Evolutionary conservation across 2,329 filamentous ascomycete genomes (phyloP).

Genomic region (Diaporthe sp.): DNA sequence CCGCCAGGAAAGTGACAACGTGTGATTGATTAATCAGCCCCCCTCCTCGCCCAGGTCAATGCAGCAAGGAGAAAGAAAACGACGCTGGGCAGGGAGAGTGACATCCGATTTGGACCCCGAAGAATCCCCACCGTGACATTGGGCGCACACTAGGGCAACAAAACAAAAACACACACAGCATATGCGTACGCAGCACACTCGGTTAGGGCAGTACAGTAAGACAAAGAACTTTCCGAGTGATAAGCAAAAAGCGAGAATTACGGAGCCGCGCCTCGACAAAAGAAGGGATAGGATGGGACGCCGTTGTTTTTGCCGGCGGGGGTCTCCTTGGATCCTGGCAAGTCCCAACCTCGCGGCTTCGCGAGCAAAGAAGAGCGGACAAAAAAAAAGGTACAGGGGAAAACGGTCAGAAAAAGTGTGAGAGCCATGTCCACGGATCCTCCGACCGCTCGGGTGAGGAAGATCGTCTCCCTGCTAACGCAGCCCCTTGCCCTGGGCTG

Average conservation of each 20-base stretch:
- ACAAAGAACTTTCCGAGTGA: not conserved
- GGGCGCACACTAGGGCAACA: constrained; percentile 2
- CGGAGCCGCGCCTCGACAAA: not conserved
- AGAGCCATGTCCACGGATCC: not conserved
- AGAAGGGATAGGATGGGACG: not conserved
- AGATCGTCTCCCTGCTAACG: not conserved
- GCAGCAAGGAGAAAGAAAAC: not conserved
- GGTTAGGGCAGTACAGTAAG: not conserved
- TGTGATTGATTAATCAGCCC: constrained; percentile 29
- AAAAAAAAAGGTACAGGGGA: not conserved
- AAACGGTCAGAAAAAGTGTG: not conserved
- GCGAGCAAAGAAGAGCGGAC: not conserved
- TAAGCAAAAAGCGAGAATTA: not conserved
- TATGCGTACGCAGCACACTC: not conserved
- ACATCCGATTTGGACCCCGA: constrained; percentile 15
- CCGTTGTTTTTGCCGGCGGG: constrained; percentile 20
- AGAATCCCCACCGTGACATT: constrained; percentile 21
- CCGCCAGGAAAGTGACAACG: constrained; percentile 11
- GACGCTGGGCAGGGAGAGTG: not conserved
- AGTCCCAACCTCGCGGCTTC: constrained; percentile 8
- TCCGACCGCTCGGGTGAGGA: constrained; percentile 1
- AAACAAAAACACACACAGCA: not conserved
- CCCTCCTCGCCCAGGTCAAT: not conserved
- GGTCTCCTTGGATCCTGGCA: constrained; percentile 24
- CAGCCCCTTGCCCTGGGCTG: not conserved